Base-by-base conservation (phyloP, 208 protist genomes). In the Trypanosoma lewisi region DNA sequence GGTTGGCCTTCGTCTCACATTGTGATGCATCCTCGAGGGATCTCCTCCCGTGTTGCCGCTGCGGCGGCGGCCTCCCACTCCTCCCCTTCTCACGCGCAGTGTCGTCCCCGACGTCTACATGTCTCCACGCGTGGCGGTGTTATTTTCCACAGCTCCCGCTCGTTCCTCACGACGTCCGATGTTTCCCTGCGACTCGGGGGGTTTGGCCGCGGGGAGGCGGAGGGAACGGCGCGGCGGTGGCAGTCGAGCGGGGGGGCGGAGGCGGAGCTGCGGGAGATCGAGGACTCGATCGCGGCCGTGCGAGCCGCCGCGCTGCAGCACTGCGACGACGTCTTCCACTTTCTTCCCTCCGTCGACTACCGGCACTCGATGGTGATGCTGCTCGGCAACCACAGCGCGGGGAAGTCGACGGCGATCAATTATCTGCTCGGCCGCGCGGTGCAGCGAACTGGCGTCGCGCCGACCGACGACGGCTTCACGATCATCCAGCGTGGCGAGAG, bases 331-430 rank as follows among this genome's bases (percentile, higher is more conserved):
- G 27, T 36, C 42, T 82, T 83, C 41, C 75, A 66, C 51, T 83
- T 82, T 57, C 56, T 79, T 11, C 70, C 76, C 4, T 48, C 67
- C 1, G 54, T 31, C n/a, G 67, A 65, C 28, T 61, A 74, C 47
- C 59, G 73, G 3, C 80, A 63, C 0, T 89, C 93, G 8, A 94
- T 94, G 83, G 87, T 97, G 58, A 74, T 97, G 50, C 62, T 97
- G 34, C 75, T 97, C 4, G 93, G 93, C 14, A 97, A 96, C 63
- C 93, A 96, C 76, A 93, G 85, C 59, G 83, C 87, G 21, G 93
- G 93, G 45, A 97, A 97, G 77, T 94, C 86, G 11, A 89, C 86
- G 9, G 81, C 95, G 21, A 95, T 97, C 72, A 97, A 97, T 78
- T 82, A 85, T 50, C 72, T 96, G 0, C 61, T 89, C 19, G 89